These are phyloP conservation scores for Fagopyrum esculentum DNA, from an alignment of 148 eudicot species.

Conservation along the genomic window DNA sequence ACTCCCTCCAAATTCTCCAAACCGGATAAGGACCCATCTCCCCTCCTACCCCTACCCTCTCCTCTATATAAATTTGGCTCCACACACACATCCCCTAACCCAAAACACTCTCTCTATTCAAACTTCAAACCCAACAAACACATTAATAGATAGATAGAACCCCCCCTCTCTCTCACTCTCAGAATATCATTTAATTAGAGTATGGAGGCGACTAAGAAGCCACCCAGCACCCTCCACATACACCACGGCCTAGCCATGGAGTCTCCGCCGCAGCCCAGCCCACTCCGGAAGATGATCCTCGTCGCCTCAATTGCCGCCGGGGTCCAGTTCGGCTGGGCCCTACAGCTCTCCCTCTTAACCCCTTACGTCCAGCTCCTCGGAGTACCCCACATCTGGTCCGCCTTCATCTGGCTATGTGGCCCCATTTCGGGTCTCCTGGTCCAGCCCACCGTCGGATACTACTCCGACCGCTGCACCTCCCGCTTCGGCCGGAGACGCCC, in stretches of 20 bases:
- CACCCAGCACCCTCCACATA: background rate
- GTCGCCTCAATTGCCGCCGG: conserved; percentile 56
- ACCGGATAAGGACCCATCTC: background rate
- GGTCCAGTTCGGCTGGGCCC: conserved; percentile 53
- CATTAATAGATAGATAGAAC: too few species aligned
- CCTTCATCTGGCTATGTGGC: conserved; percentile 53
- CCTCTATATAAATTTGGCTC: background rate
- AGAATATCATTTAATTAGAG: background rate
- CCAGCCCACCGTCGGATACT: conserved; percentile 47
- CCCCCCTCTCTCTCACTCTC: too few species aligned
- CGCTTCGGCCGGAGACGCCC: conserved; percentile 47
- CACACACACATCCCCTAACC: background rate
- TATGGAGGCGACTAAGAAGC: background rate
- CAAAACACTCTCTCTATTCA: background rate
- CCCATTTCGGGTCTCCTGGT: conserved; percentile 51
- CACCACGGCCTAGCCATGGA: background rate
- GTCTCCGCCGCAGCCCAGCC: conserved; percentile 7
- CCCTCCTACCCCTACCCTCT: background rate
- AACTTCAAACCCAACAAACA: background rate
- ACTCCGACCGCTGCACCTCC: conserved; percentile 41
- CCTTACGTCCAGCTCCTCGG: conserved; percentile 53
- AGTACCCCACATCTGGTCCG: conserved; percentile 40
- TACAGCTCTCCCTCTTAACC: conserved; percentile 46
- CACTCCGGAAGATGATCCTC: conserved; percentile 25
- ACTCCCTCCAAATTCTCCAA: background rate